Conservation (phyloP, 306 rosid genomes). For the Pterocarpus macrocarpus region DNA sequence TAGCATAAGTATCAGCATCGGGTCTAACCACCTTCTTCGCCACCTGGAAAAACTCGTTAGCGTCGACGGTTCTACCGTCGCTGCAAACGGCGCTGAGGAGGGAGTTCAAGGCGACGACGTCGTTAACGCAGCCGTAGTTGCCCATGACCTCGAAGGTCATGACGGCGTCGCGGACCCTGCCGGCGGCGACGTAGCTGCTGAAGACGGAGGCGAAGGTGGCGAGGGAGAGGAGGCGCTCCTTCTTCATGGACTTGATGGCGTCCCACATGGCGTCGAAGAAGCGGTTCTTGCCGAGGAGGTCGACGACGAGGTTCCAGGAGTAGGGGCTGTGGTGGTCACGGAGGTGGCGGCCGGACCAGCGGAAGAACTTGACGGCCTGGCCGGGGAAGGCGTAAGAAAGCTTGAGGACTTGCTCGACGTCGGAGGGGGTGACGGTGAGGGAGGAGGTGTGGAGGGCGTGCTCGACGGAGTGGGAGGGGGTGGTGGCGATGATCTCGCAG, state of each 20-base stretch:
- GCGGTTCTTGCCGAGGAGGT: conserved; percentile 65
- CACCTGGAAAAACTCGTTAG: conserved; percentile 57
- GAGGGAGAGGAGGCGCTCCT: conserved; percentile 53
- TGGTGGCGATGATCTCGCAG: conserved; percentile 62
- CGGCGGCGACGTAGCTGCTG: conserved; percentile 61
- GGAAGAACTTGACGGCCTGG: conserved; percentile 70
- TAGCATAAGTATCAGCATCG: conserved; percentile 63
- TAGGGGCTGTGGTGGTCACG: conserved; percentile 67
- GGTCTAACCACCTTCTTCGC: conserved; percentile 60
- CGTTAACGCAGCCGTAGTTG: conserved; percentile 57
- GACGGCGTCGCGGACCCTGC: conserved; percentile 56
- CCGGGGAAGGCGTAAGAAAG: conserved; percentile 71
- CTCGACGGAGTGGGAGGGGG: conserved; percentile 54
- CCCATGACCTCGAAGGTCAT: conserved; percentile 65
- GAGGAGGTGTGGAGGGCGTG: conserved; percentile 48
- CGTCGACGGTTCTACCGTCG: conserved; percentile 58
- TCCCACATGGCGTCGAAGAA: conserved; percentile 78
- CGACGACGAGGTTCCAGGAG: conserved; percentile 75
- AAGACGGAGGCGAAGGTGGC: conserved; percentile 79
- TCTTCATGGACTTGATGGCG: conserved; percentile 67
- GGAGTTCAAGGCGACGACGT: conserved; percentile 65
- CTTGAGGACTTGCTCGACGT: conserved; percentile 69
- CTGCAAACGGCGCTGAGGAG: conserved; percentile 74
- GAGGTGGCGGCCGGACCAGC: conserved; percentile 72
- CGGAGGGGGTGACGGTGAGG: conserved; percentile 49